Conservation (phyloP, 2,329 filamentous ascomycete species). For the Chalaropsis thielavioides region DNA sequence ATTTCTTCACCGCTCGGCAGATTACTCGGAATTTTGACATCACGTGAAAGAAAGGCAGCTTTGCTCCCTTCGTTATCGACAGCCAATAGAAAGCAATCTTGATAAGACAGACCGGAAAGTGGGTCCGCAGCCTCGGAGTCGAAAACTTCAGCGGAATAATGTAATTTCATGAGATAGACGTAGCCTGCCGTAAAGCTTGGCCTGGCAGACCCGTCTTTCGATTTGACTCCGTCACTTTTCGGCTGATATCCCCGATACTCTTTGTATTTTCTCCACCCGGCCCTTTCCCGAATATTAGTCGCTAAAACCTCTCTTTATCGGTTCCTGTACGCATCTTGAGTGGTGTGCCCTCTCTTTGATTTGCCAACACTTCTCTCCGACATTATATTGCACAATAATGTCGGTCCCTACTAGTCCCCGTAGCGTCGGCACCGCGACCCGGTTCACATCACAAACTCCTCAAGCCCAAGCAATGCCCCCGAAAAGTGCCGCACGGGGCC, state of each 20-base stretch:
- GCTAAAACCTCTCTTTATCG: background rate
- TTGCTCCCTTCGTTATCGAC: slow-evolving; percentile 7
- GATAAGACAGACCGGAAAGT: slow-evolving; percentile 9
- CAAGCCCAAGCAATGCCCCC: slow-evolving; percentile 52
- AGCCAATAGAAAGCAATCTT: slow-evolving; percentile 8
- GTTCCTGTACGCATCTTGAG: background rate
- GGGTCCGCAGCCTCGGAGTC: slow-evolving; percentile 2
- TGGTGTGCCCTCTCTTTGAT: background rate
- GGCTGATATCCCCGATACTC: background rate
- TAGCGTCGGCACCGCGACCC: slow-evolving; percentile 65
- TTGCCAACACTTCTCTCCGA: background rate
- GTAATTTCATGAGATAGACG: slow-evolving; percentile 11
- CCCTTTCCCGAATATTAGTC: background rate
- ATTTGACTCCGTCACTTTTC: background rate
- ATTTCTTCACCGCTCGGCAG: slow-evolving; percentile 15
- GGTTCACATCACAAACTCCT: slow-evolving; percentile 41
- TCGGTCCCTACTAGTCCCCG: slow-evolving; percentile 39
- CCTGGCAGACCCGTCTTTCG: slow-evolving; percentile 7
- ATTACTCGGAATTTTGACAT: background rate
- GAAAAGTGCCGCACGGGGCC: slow-evolving; percentile 23
- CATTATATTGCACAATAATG: slow-evolving; percentile 23
- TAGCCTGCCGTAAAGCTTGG: background rate
- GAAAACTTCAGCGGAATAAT: slow-evolving; percentile 13
- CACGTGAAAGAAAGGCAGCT: slow-evolving; percentile 12
- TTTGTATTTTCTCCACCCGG: background rate